These are phyloP conservation scores for Podospora fimiseda DNA, from an alignment of 495 filamentous ascomycete species.

Conservation along the genomic window DNA sequence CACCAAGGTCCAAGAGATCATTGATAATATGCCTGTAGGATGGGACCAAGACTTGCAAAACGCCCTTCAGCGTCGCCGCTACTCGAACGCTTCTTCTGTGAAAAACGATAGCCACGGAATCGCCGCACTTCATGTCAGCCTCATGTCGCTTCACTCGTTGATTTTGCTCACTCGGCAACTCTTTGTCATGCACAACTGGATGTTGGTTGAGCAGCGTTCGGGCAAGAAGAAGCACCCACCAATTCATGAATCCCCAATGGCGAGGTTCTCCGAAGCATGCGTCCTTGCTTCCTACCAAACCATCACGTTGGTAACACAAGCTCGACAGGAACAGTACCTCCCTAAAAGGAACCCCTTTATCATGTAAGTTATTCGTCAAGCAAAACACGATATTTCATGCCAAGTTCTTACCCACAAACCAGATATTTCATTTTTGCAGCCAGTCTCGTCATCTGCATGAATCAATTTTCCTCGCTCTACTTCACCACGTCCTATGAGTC, in stretches of 20 bases:
- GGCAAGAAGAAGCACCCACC: constrained; percentile 24
- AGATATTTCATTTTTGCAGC: constrained; percentile 69
- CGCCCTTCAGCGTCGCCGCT: constrained; percentile 42
- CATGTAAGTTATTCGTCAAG: no score
- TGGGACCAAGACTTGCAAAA: constrained; percentile 44
- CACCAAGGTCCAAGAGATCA: constrained; percentile 57
- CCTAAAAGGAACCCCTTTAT: constrained; percentile 62
- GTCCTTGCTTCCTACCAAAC: constrained; percentile 64
- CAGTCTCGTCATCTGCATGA: constrained; percentile 60
- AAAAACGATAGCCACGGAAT: constrained; percentile 50
- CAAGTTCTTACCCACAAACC: constrained; percentile 2
- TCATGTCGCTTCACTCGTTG: constrained; percentile 68
- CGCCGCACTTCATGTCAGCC: constrained; percentile 59
- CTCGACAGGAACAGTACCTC: constrained; percentile 53
- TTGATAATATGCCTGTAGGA: constrained; percentile 44
- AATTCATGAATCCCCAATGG: constrained; percentile 41
- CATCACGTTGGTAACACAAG: constrained; percentile 53
- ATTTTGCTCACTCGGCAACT: constrained; percentile 68
- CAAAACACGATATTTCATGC: no score
- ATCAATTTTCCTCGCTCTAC: constrained; percentile 62
- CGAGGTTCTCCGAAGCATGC: constrained; percentile 63
- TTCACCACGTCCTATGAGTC: constrained; percentile 47
- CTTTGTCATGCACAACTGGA: constrained; percentile 48
- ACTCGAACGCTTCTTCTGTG: constrained; percentile 38
- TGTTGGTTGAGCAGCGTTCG: constrained; percentile 25